Evolutionary conservation across 75 land plant species (phyloP).

Genomic region (Picea sitchensis): DNA sequence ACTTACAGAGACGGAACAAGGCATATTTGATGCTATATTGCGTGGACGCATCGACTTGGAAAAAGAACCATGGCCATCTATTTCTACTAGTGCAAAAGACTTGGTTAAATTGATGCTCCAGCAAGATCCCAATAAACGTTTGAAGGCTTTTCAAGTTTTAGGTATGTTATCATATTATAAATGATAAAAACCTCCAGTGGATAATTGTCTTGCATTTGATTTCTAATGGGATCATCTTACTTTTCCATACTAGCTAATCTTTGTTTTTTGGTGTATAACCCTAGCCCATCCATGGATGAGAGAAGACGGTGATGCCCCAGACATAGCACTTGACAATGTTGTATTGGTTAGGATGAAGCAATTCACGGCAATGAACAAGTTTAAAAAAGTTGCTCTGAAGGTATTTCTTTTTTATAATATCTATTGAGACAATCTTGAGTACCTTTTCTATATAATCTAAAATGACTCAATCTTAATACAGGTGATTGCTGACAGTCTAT

Average conservation of each 20-base stretch:
- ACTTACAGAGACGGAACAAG: slow-evolving; percentile 71
- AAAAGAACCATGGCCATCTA: slow-evolving; percentile 82
- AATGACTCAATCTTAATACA: slow-evolving; percentile 13
- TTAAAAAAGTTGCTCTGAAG: slow-evolving; percentile 93
- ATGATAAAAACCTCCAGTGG: no score
- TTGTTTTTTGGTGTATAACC: no score
- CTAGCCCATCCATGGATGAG: slow-evolving; percentile 90
- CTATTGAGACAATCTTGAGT: background rate
- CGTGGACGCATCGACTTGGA: slow-evolving; percentile 70
- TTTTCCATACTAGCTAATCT: no score
- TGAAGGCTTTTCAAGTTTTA: slow-evolving; percentile 65
- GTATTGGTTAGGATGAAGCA: slow-evolving; percentile 93
- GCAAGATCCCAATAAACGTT: slow-evolving; percentile 58
- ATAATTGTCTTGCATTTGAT: no score
- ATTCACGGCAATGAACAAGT: slow-evolving; percentile 95
- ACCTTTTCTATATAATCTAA: no score
- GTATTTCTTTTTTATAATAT: slow-evolving; percentile 17
- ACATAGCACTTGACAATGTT: slow-evolving; percentile 84
- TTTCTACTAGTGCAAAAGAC: slow-evolving; percentile 79
- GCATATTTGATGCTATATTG: slow-evolving; percentile 77
- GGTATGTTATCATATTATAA: slow-evolving; percentile 33
- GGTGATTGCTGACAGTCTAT: slow-evolving; percentile 76
- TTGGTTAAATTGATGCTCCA: slow-evolving; percentile 81
- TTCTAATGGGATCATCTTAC: no score
- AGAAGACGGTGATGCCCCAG: slow-evolving; percentile 87